Percentiles rank a stretch among this genome's conserved stretches.
phyloP scores from a whole-genome alignment of 2,329 filamentous ascomycete genomes.

The Penicillium olsonii region DNA sequence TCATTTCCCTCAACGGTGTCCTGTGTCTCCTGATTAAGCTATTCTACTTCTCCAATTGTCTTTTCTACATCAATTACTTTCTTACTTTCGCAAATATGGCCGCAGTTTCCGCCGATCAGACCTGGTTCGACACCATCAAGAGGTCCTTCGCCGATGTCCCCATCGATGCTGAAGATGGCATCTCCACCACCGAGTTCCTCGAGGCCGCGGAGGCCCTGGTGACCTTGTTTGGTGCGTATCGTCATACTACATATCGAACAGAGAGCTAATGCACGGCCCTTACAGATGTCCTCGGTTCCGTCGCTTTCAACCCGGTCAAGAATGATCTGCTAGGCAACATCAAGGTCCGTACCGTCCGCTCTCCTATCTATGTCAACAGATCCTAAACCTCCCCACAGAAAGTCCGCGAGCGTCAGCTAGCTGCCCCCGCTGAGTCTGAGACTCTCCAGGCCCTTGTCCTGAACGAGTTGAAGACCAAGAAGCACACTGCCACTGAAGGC shows the following conservation, averaged over 20 bases:
- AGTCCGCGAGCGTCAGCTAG: slow-evolving; percentile 79
- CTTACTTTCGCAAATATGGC: slow-evolving; percentile 29
- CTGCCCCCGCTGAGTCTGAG: slow-evolving; percentile 74
- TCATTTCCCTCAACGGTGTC: slow-evolving; percentile 10
- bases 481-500: slow-evolving; percentile 85
- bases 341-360: slow-evolving; percentile 60
- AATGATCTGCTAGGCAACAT: slow-evolving; percentile 88
- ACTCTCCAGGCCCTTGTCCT: slow-evolving; percentile 81
- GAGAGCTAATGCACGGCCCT: slow-evolving; percentile 11
- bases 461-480: slow-evolving; percentile 87
- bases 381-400: slow-evolving; percentile 60
- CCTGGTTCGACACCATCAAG: slow-evolving; percentile 84
- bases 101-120: slow-evolving; percentile 64
- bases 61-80: slow-evolving; percentile 8
- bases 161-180: slow-evolving; percentile 72
- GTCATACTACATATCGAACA: background rate
- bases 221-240: slow-evolving; percentile 73
- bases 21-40: slow-evolving; percentile 7
- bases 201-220: slow-evolving; percentile 86
- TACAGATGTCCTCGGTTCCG: slow-evolving; percentile 61
- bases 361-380: background rate
- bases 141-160: slow-evolving; percentile 82
- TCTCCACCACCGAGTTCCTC: slow-evolving; percentile 84
- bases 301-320: slow-evolving; percentile 89
- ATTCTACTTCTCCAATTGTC: slow-evolving; percentile 8